Evolutionary conservation across 805 yeast genomes (phyloP).

Genomic region (Candida silvicultrix): DNA sequence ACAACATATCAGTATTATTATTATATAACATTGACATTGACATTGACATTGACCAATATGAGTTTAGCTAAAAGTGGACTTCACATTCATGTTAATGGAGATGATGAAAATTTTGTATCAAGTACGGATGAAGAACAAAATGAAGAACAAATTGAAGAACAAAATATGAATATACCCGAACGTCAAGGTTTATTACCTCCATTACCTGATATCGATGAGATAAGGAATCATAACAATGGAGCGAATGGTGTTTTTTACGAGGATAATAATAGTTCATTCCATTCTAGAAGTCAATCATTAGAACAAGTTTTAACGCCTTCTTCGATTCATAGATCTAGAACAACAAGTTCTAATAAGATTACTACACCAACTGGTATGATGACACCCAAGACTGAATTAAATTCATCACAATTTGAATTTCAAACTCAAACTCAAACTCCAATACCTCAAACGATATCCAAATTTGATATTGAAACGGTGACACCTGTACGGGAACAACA

Average conservation of each 20-base stretch:
- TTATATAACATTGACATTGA: too few species aligned
- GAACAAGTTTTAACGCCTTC: background rate
- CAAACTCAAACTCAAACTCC: background rate
- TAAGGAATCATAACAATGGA: too few species aligned
- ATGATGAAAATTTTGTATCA: background rate
- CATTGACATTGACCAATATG: too few species aligned
- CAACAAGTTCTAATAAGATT: background rate
- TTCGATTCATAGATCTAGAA: background rate
- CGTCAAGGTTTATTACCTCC: conserved; percentile 5
- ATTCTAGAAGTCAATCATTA: background rate
- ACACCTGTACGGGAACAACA: background rate
- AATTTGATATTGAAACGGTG: background rate
- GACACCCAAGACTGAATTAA: background rate
- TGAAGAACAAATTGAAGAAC: background rate
- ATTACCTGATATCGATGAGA: conserved; percentile 1
- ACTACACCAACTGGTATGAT: background rate
- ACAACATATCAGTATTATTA: too few species aligned
- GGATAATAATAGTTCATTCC: background rate
- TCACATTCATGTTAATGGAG: background rate
- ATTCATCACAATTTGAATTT: background rate
- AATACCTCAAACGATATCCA: background rate
- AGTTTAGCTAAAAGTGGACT: background rate
- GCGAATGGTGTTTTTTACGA: background rate
- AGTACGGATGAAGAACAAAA: background rate
- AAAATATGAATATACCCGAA: conserved; percentile 2